A percentile compares a stretch with the other conserved stretches of the same genome.
These are phyloP conservation scores for Suhomyces taliae DNA, from an alignment of 1,139 yeast genomes.

Conservation along the genomic window DNA sequence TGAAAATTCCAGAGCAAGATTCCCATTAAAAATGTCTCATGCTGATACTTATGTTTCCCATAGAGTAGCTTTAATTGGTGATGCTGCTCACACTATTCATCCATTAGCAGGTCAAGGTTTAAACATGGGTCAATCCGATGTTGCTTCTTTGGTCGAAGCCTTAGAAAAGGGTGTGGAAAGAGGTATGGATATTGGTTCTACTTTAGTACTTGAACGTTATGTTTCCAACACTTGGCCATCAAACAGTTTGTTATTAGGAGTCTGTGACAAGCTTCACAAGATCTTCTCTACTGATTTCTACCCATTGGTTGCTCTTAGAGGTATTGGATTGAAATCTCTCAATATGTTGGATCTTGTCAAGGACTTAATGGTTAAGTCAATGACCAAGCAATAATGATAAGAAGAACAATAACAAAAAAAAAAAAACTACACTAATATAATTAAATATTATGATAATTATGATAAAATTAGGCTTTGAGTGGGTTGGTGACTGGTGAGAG, in stretches of 20 bases:
- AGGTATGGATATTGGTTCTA: slow-evolving; percentile 86
- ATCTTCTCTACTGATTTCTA: slow-evolving; percentile 71
- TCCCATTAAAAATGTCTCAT: slow-evolving; percentile 86
- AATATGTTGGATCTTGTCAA: slow-evolving; percentile 66
- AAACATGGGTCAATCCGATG: slow-evolving; percentile 98
- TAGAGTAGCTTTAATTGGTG: slow-evolving; percentile 89
- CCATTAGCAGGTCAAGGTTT: slow-evolving; percentile 98
- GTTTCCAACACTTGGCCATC: slow-evolving; percentile 77
- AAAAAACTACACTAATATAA: neutral
- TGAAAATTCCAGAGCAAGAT: slow-evolving; percentile 73
- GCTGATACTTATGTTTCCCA: slow-evolving; percentile 86
- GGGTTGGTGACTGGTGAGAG: neutral
- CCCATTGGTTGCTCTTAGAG: slow-evolving; percentile 74
- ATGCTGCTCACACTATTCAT: slow-evolving; percentile 97
- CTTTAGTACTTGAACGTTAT: slow-evolving; percentile 82
- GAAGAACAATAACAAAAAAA: too few relatives aligned
- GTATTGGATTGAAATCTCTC: slow-evolving; percentile 70
- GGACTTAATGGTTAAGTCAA: slow-evolving; percentile 40
- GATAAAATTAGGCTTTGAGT: too few relatives aligned
- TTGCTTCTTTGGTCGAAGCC: slow-evolving; percentile 65
- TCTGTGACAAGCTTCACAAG: slow-evolving; percentile 90
- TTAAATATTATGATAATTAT: too few relatives aligned
- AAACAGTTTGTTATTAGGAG: slow-evolving; percentile 80
- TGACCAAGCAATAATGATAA: slow-evolving; percentile 18
- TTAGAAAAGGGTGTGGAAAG: slow-evolving; percentile 68